Conservation (phyloP, 805 yeast genomes). For the Torulaspora gathmanii region DNA sequence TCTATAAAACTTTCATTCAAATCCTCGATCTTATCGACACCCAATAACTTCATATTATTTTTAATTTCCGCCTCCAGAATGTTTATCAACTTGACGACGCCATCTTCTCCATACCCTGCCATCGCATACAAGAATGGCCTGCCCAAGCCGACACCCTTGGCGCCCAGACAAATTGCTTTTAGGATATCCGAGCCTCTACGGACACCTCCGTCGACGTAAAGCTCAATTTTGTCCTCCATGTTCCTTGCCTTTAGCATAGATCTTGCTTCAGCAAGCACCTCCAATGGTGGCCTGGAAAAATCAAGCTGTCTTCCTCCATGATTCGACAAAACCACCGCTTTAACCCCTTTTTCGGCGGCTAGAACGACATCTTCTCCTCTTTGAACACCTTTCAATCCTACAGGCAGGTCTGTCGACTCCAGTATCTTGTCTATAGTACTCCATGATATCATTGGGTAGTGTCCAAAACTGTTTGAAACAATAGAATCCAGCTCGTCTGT, state of each 20-base stretch:
- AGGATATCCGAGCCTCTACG: slow-evolving; percentile 73
- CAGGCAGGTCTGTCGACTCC: slow-evolving; percentile 40
- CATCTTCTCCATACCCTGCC: slow-evolving; percentile 75
- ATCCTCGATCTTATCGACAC: slow-evolving; percentile 48
- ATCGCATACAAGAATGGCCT: slow-evolving; percentile 72
- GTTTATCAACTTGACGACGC: slow-evolving; percentile 61
- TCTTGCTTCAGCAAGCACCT: slow-evolving; percentile 53
- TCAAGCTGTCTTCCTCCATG: slow-evolving; percentile 76
- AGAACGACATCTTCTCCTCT: slow-evolving; percentile 58
- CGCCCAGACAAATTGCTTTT: slow-evolving; percentile 73
- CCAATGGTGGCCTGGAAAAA: slow-evolving; percentile 55
- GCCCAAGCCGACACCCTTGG: slow-evolving; percentile 70
- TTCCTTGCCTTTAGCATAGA: slow-evolving; percentile 41
- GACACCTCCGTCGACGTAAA: slow-evolving; percentile 73
- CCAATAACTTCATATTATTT: slow-evolving; percentile 62
- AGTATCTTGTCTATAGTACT: slow-evolving; percentile 31
- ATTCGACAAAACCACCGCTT: slow-evolving; percentile 63
- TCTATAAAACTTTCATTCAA: slow-evolving; percentile 42
- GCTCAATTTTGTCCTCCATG: slow-evolving; percentile 50
- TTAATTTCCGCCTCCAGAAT: slow-evolving; percentile 56
- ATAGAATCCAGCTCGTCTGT: slow-evolving; percentile 10
- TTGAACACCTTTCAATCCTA: slow-evolving; percentile 61
- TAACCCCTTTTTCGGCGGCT: slow-evolving; percentile 55
- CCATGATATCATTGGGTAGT: slow-evolving; percentile 34
- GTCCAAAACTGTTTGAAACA: slow-evolving; percentile 8